Conservation (phyloP, 208 protist species). For the Leishmania arabica region DNA sequence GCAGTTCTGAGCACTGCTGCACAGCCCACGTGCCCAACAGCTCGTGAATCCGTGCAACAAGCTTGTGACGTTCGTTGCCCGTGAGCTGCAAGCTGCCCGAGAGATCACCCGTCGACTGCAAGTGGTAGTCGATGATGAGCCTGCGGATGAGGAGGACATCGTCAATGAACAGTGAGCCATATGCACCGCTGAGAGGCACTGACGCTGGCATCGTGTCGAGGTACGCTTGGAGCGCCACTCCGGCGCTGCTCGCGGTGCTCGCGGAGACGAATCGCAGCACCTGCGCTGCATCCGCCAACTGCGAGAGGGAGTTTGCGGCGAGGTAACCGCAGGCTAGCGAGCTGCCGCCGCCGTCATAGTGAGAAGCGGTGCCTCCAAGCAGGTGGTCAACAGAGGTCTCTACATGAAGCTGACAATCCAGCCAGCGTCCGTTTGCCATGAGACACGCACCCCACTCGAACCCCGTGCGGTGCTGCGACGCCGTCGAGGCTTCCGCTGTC, state of each 20-base stretch:
- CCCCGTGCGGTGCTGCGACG: not conserved
- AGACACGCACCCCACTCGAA: constrained; percentile 7
- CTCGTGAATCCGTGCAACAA: not conserved
- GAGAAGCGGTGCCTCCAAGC: not conserved
- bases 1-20: constrained; percentile 2
- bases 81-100: not conserved
- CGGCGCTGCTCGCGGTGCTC: not conserved
- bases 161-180: constrained; percentile 8
- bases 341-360: not conserved
- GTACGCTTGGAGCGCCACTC: not conserved
- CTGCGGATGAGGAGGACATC: constrained; percentile 5
- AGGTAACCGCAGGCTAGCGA: not conserved
- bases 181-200: not conserved
- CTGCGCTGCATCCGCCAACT: constrained; percentile 9
- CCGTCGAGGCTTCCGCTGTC: not conserved
- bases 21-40: constrained; percentile 1
- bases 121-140: constrained; percentile 6
- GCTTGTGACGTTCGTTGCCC: not conserved
- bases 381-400: not conserved
- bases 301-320: constrained; percentile 2
- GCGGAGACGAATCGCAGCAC: not conserved
- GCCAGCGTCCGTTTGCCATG: constrained; percentile 5
- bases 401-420: constrained; percentile 7
- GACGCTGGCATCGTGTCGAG: constrained; percentile 1
- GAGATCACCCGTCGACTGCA: not conserved